Conservation (phyloP, 2,329 filamentous ascomycete genomes). For the Apiospora rasikravindrae region DNA sequence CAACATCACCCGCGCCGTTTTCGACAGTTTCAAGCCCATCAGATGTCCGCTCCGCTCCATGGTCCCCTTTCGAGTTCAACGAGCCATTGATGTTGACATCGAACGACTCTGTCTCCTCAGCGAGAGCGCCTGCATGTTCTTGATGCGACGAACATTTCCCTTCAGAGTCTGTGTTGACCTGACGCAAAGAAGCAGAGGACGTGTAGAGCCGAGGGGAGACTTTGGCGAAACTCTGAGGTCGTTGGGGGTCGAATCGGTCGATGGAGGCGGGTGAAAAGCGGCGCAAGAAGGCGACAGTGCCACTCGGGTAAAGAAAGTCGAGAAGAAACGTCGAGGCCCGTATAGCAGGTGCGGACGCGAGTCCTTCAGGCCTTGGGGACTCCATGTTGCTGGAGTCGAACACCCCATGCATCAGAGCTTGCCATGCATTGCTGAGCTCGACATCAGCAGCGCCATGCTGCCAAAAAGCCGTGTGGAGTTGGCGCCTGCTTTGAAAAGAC, state of each 20-base stretch:
- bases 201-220: conserved; percentile 33
- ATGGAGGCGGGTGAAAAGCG: conserved; percentile 34
- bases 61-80: background rate
- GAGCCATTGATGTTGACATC: background rate
- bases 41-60: background rate
- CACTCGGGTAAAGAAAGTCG: conserved; percentile 61
- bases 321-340: conserved; percentile 56
- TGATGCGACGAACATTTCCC: background rate
- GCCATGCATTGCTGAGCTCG: conserved; percentile 52
- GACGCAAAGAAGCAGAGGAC: conserved; percentile 29
- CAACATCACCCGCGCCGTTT: background rate
- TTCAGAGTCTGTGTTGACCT: background rate
- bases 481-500: conserved; percentile 46
- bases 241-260: conserved; percentile 37
- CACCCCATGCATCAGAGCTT: conserved; percentile 42
- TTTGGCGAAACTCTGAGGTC: conserved; percentile 29
- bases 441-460: conserved; percentile 57
- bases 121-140: background rate
- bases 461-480: conserved; percentile 58
- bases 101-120: background rate
- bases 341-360: conserved; percentile 34
- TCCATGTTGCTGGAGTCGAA: conserved; percentile 32
- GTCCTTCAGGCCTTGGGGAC: conserved; percentile 30
- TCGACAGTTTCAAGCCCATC: background rate
- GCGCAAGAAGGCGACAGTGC: conserved; percentile 49